Conservation (phyloP, 2,329 filamentous ascomycete species). For the Fusarium pseudograminearum region DNA sequence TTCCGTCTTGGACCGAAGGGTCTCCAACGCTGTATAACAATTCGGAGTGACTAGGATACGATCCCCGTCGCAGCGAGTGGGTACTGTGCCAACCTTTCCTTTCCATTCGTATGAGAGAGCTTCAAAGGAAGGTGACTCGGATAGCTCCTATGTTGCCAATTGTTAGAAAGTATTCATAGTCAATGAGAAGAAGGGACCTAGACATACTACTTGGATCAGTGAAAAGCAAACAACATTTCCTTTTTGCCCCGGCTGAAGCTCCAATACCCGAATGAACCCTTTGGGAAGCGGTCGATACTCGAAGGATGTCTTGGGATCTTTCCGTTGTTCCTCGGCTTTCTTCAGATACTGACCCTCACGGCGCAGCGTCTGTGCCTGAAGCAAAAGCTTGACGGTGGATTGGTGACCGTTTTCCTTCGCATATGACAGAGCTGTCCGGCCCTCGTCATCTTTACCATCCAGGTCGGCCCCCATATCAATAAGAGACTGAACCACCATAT, state of each 20-base stretch:
- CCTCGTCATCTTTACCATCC: not conserved
- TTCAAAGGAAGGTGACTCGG: not conserved
- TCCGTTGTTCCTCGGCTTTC: not conserved
- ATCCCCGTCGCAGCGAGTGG: not conserved
- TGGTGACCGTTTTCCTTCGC: accelerated
- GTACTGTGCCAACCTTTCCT: not conserved
- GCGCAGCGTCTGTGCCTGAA: not conserved
- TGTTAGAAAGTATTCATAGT: not conserved
- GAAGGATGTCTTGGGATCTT: not conserved
- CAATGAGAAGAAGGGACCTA: accelerated
- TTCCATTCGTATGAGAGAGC: not conserved
- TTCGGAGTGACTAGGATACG: not conserved
- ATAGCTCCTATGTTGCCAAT: not conserved
- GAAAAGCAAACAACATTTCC: not conserved
- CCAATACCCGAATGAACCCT: not conserved
- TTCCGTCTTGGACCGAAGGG: not conserved
- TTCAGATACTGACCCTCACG: not conserved
- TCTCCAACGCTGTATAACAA: not conserved
- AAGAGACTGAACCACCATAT: not conserved
- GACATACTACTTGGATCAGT: not conserved
- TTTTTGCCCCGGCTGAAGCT: not conserved
- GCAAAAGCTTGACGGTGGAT: not conserved
- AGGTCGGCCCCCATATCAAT: not conserved
- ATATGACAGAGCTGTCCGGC: not conserved
- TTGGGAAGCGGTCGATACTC: not conserved